Evolutionary conservation across 164 flowering plant genomes (phyloP).

Genomic region (Warburgia ugandensis): DNA sequence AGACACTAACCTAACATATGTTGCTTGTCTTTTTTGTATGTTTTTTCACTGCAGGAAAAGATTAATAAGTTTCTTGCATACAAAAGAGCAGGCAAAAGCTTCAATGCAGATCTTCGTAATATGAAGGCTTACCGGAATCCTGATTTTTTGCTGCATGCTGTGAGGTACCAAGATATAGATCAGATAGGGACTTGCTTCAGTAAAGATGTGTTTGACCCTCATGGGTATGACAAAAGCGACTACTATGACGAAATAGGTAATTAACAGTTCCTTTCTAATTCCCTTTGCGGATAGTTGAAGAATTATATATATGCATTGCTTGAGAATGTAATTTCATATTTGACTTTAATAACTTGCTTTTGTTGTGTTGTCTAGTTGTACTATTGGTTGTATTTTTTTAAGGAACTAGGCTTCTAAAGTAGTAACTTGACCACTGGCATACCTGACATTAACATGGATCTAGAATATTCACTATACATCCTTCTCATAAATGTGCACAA

Average conservation of each 20-base stretch:
- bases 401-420: too few relatives aligned
- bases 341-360: background rate
- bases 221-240: conserved; percentile 92
- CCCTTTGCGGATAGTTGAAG: too few relatives aligned
- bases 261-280: conserved; percentile 11
- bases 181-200: conserved; percentile 94
- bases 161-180: conserved; percentile 90
- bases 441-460: too few relatives aligned
- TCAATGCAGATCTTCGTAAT: conserved; percentile 91
- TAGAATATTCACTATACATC: too few relatives aligned
- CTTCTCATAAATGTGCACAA: too few relatives aligned
- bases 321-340: background rate
- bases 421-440: too few relatives aligned
- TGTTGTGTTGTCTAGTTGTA: too few relatives aligned
- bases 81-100: conserved; percentile 77
- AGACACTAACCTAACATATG: too few relatives aligned
- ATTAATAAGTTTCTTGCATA: conserved; percentile 69
- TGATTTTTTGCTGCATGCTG: conserved; percentile 87
- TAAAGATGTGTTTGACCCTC: conserved; percentile 95
- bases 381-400: too few relatives aligned
- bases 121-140: conserved; percentile 90
- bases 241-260: conserved; percentile 85
- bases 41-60: conserved; percentile 47
- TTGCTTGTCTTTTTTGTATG: background rate
- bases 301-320: background rate